phyloP scores from a whole-genome alignment of 805 yeast species.

The Candida nitratophila region DNA sequence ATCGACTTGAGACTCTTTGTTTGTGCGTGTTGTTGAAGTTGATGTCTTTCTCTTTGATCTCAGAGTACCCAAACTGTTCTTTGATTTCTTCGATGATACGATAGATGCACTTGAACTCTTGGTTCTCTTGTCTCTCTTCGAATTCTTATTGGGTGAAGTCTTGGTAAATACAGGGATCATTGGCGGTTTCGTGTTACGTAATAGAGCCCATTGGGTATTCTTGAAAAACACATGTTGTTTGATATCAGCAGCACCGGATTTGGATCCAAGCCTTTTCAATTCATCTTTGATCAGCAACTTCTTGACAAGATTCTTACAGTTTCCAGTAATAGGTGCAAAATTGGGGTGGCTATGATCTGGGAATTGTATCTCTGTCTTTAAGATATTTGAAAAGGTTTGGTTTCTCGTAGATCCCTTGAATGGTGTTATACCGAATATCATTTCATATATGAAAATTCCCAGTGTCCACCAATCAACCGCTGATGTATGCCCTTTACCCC shows the following conservation, averaged over 20 bases:
- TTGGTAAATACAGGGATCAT: conserved; percentile 71
- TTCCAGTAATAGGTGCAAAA: conserved; percentile 53
- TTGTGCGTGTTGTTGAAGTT: conserved; percentile 14
- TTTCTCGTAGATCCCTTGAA: conserved; percentile 89
- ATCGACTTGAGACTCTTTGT: conserved; percentile 32
- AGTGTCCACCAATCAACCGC: conserved; percentile 99
- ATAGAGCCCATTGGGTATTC: conserved; percentile 88
- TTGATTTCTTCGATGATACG: conserved; percentile 19
- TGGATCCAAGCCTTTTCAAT: conserved; percentile 79
- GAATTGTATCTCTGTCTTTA: conserved; percentile 78
- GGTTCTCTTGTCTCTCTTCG: neutral
- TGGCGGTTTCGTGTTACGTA: conserved; percentile 92
- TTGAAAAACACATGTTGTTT: conserved; percentile 90
- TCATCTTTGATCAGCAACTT: conserved; percentile 87
- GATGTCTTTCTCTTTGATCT: conserved; percentile 27
- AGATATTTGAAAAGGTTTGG: conserved; percentile 80
- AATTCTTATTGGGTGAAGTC: neutral
- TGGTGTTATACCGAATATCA: conserved; percentile 95
- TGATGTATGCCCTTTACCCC: conserved; percentile 95
- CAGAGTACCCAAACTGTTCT: conserved; percentile 44
- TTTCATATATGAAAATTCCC: conserved; percentile 88
- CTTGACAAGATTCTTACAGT: conserved; percentile 72
- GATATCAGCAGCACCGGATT: conserved; percentile 91
- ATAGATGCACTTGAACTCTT: neutral
- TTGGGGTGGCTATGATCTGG: conserved; percentile 48